Percentiles rank a stretch among this genome's conserved stretches.
Evolutionary conservation across 257 asterid species (phyloP).

Genomic region (Solanum corneliomulleri): DNA sequence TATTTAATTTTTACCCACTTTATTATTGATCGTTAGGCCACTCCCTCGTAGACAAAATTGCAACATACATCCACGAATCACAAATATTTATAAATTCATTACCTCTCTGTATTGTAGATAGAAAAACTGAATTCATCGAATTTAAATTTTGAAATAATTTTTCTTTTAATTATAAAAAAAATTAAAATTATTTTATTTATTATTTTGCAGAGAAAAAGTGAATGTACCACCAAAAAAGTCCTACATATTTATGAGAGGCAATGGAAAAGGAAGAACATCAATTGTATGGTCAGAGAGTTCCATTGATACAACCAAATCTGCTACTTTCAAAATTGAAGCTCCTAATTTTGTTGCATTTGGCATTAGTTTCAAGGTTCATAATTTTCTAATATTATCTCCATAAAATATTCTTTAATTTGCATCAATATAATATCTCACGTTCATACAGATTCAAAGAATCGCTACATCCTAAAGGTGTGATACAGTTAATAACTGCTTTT

Average conservation of each 20-base stretch:
- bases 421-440: background rate
- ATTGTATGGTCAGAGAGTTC: conserved; percentile 56
- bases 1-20: too few species aligned
- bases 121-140: background rate
- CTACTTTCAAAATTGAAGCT: conserved; percentile 62
- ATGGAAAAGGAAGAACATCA: conserved; percentile 51
- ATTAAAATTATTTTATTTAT: background rate
- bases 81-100: too few species aligned
- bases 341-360: conserved; percentile 71
- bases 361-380: conserved; percentile 62
- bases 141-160: background rate
- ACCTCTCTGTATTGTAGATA: background rate
- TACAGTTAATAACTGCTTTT: background rate
- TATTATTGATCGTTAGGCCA: background rate
- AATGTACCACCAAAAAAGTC: conserved; percentile 49
- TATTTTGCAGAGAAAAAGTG: conserved; percentile 52
- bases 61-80: background rate
- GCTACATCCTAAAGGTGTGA: background rate
- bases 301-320: conserved; percentile 24
- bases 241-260: conserved; percentile 66
- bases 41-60: background rate
- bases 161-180: background rate
- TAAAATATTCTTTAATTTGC: background rate
- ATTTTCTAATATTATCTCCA: background rate
- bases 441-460: background rate